Percentiles rank a stretch among this genome's conserved stretches.
phyloP scores from a whole-genome alignment of 192 early-diverging fungal species.

The Coemansia aciculifera region DNA sequence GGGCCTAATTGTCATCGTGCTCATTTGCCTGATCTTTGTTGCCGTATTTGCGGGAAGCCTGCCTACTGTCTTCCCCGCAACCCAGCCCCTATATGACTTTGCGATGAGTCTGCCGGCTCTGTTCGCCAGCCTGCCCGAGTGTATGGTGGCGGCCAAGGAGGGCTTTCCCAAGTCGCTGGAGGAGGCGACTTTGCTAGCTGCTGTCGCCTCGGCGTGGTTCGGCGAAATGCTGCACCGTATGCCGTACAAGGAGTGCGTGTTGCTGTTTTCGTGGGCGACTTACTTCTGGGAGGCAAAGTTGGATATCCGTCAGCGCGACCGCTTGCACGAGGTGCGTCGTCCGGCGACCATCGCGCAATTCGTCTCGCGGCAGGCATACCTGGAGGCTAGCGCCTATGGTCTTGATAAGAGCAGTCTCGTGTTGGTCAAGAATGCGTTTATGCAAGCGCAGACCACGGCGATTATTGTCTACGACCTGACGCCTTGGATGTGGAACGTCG shows the following conservation, averaged over 20 bases:
- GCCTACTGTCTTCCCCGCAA: conserved; percentile 44
- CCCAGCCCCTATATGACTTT: conserved; percentile 40
- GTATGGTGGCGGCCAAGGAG: not conserved
- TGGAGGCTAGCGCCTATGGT: conserved; percentile 82
- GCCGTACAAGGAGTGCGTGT: conserved; percentile 79
- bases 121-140: conserved; percentile 28
- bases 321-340: conserved; percentile 63
- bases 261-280: conserved; percentile 68
- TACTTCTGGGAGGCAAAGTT: conserved; percentile 85
- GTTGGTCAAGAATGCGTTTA: conserved; percentile 65
- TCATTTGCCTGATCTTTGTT: conserved; percentile 35
- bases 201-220: not conserved
- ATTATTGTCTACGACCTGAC: conserved; percentile 70
- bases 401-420: conserved; percentile 79
- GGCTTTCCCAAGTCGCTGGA: conserved; percentile 24
- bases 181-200: conserved; percentile 13
- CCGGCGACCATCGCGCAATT: conserved; percentile 72
- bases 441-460: conserved; percentile 65
- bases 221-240: conserved; percentile 39
- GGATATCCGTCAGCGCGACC: conserved; percentile 74
- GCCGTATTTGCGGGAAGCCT: conserved; percentile 38
- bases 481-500: conserved; percentile 70
- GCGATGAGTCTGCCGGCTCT: conserved; percentile 16
- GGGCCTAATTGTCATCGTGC: conserved; percentile 31
- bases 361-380: conserved; percentile 74